A percentile compares a stretch with the other conserved stretches of the same genome.
phyloP scores from a whole-genome alignment of 306 rosid genomes.

The Albizia julibrissin region DNA sequence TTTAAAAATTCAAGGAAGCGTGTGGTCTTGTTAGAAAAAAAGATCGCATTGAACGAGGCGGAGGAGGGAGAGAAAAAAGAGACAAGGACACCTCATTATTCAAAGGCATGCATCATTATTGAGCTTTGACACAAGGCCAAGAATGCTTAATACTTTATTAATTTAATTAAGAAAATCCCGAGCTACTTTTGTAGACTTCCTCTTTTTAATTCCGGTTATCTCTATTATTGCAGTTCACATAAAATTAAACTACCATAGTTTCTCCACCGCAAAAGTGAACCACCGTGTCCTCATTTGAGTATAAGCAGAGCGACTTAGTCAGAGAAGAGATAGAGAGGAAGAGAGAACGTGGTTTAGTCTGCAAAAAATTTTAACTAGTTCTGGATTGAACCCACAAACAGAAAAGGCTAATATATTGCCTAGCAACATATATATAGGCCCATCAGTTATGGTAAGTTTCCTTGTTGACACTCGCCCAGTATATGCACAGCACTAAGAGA shows the following conservation, averaged over 20 bases:
- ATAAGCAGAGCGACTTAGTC: neutral
- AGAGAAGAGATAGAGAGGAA: neutral
- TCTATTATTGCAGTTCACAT: conserved; percentile 32
- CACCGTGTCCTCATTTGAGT: neutral
- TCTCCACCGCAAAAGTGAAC: conserved; percentile 16
- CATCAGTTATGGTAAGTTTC: conserved; percentile 4
- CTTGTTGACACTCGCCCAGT: conserved; percentile 23
- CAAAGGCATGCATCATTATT: conserved; percentile 31
- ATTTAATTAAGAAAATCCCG: conserved; percentile 25
- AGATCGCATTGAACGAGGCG: neutral
- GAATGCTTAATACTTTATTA: conserved; percentile 10
- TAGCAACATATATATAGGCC: conserved; percentile 24
- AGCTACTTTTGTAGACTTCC: conserved; percentile 30
- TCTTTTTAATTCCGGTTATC: conserved; percentile 7
- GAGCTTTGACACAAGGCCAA: conserved; percentile 28
- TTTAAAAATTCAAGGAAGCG: conserved; percentile 6
- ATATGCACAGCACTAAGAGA: conserved; percentile 29
- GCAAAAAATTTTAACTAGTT: neutral
- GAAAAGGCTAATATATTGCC: conserved; percentile 4
- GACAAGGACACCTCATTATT: conserved; percentile 9
- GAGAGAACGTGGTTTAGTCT: neutral
- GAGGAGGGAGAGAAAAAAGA: neutral
- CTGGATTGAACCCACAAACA: neutral
- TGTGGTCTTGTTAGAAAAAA: conserved; percentile 8
- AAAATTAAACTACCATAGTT: conserved; percentile 18